These are phyloP conservation scores for Claviceps fusiformis DNA, from an alignment of 2,329 filamentous ascomycete species.

Conservation along the genomic window DNA sequence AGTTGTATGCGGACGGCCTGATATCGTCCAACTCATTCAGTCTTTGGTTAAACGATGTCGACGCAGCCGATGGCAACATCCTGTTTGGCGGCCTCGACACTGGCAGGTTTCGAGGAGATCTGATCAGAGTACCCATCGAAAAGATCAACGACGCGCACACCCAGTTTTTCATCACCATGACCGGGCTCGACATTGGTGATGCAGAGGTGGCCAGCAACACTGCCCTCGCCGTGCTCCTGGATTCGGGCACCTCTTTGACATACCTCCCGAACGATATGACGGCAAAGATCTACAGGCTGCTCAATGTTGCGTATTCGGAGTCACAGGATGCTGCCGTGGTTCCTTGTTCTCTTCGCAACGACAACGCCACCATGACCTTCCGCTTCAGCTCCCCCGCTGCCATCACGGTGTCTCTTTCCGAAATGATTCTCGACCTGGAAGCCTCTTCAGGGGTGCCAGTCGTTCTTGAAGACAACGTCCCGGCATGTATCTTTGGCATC, in stretches of 20 bases:
- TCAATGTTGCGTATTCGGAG: constrained; percentile 46
- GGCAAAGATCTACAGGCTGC: constrained; percentile 39
- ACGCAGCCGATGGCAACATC: constrained; percentile 50
- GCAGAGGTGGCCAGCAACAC: constrained; percentile 30
- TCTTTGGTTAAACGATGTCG: constrained; percentile 61
- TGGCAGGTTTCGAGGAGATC: constrained; percentile 45
- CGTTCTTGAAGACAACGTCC: constrained; percentile 36
- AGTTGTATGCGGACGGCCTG: constrained; percentile 44
- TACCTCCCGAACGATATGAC: constrained; percentile 48
- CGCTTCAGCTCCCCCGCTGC: constrained; percentile 33
- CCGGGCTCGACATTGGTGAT: constrained; percentile 35
- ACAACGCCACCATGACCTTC: constrained; percentile 33
- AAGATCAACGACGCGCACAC: constrained; percentile 34
- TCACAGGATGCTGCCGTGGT: constrained; percentile 44
- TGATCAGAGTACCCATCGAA: constrained; percentile 57
- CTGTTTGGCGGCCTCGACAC: constrained; percentile 65
- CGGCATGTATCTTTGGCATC: constrained; percentile 55
- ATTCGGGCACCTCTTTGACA: constrained; percentile 55
- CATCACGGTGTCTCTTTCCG: constrained; percentile 43
- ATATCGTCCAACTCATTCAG: constrained; percentile 59
- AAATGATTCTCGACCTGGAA: constrained; percentile 43
- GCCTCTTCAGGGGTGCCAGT: constrained; percentile 25
- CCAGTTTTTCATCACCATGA: constrained; percentile 59
- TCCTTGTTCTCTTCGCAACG: constrained; percentile 36
- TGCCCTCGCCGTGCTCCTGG: constrained; percentile 52